Conservation (phyloP, 2,329 filamentous ascomycete genomes). For the Aschersonia sp. region DNA sequence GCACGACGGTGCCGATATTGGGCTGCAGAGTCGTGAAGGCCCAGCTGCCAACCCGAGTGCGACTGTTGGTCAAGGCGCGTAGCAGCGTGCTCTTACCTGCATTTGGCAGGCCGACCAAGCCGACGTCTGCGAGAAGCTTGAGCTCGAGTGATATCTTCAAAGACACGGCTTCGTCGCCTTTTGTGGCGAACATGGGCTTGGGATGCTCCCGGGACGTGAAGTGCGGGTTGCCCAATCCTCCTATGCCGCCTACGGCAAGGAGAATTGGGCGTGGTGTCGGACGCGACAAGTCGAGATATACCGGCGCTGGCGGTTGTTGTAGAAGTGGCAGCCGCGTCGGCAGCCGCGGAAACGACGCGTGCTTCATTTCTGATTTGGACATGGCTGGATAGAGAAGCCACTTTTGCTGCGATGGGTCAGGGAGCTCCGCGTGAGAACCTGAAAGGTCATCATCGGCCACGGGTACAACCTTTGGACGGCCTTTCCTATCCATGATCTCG, state of each 20-base stretch:
- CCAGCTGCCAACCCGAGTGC: constrained; percentile 84
- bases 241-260: constrained; percentile 74
- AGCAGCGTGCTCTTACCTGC: constrained; percentile 91
- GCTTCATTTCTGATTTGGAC: constrained; percentile 50
- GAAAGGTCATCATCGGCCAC: constrained; percentile 17
- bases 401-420: constrained; percentile 46
- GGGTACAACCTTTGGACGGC: constrained; percentile 1
- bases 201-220: constrained; percentile 66
- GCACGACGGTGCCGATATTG: constrained; percentile 88
- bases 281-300: constrained; percentile 57
- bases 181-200: constrained; percentile 77
- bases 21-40: constrained; percentile 92
- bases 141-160: constrained; percentile 79
- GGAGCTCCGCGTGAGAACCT: constrained; percentile 24
- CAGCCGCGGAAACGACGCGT: constrained; percentile 33
- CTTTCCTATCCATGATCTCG: constrained; percentile 1
- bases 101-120: constrained; percentile 87
- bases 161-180: constrained; percentile 65
- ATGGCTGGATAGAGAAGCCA: constrained; percentile 81
- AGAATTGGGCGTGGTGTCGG: constrained; percentile 76
- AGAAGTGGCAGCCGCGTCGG: constrained; percentile 38
- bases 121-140: constrained; percentile 89
- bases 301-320: constrained; percentile 57
- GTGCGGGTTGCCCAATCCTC: constrained; percentile 86
- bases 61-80: constrained; percentile 74